phyloP scores from a whole-genome alignment of 2,329 filamentous ascomycete genomes.

The Pyrenophora teres region DNA sequence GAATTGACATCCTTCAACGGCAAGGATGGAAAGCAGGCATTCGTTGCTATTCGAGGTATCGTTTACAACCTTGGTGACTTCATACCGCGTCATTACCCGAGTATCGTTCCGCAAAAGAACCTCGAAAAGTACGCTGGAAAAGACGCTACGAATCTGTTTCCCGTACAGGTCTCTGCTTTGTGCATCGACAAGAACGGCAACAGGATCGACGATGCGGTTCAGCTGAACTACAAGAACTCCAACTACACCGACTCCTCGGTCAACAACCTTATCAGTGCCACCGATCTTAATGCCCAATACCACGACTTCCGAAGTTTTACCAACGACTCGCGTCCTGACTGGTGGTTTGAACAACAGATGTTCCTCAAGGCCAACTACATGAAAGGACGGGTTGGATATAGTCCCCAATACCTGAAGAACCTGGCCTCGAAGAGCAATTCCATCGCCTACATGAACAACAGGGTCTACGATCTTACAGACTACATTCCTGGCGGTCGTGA shows the following conservation, averaged over 20 bases:
- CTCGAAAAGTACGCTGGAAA: conserved; percentile 82
- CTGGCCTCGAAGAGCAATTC: conserved; percentile 68
- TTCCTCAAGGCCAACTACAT: conserved; percentile 77
- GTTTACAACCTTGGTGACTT: conserved; percentile 83
- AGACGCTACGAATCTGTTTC: conserved; percentile 89
- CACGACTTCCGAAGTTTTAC: conserved; percentile 90
- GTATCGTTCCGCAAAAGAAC: conserved; percentile 62
- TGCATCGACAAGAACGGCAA: conserved; percentile 77
- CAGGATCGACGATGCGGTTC: conserved; percentile 69
- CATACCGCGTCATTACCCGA: conserved; percentile 77
- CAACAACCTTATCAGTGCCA: conserved; percentile 65
- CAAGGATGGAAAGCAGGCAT: conserved; percentile 67
- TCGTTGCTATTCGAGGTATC: conserved; percentile 81
- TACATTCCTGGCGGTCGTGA: conserved; percentile 78
- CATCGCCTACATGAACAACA: conserved; percentile 77
- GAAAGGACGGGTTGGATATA: conserved; percentile 87
- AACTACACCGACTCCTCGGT: conserved; percentile 69
- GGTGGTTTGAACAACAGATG: conserved; percentile 89
- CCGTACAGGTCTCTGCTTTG: conserved; percentile 89
- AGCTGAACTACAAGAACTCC: conserved; percentile 77
- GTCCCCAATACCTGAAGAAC: conserved; percentile 73
- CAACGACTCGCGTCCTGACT: conserved; percentile 82
- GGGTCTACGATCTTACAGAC: conserved; percentile 86
- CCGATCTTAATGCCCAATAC: conserved; percentile 76
- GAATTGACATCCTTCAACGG: conserved; percentile 79